These are phyloP conservation scores for Xylaria multiplex DNA, from an alignment of 2,329 filamentous ascomycete species.

Conservation along the genomic window DNA sequence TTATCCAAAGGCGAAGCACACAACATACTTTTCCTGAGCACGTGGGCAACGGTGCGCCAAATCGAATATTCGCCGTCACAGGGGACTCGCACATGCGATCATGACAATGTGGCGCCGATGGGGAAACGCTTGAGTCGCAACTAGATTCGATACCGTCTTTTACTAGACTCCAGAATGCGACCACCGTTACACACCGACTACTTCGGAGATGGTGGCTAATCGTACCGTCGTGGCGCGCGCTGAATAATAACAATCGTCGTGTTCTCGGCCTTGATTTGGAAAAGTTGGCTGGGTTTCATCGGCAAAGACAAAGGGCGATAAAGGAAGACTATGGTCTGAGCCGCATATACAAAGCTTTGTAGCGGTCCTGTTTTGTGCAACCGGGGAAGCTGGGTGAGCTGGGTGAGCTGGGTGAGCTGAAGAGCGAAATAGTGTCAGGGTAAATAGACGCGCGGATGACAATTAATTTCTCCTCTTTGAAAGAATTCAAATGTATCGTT, in stretches of 20 bases:
- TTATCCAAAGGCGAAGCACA: constrained; percentile 20
- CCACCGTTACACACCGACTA: constrained; percentile 11
- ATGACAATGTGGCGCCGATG: constrained; percentile 26
- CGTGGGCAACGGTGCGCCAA: constrained; percentile 8
- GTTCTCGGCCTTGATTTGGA: constrained; percentile 8
- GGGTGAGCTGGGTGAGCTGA: background rate
- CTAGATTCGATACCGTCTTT: constrained; percentile 11
- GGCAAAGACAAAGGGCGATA: constrained; percentile 4
- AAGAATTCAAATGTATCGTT: constrained; percentile 2
- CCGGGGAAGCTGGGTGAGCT: background rate
- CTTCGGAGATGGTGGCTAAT: constrained; percentile 1
- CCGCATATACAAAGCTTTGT: constrained; percentile 11
- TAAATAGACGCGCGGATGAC: constrained; percentile 16
- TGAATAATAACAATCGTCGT: constrained; percentile 6
- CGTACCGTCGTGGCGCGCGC: constrained; percentile 16
- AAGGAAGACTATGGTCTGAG: background rate
- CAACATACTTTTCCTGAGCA: constrained; percentile 21
- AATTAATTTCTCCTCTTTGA: background rate
- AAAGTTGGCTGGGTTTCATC: constrained; percentile 11
- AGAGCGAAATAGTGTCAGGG: background rate
- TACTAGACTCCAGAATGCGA: constrained; percentile 17
- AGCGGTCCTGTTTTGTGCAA: background rate
- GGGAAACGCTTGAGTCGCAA: constrained; percentile 15
- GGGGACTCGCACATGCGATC: constrained; percentile 14
- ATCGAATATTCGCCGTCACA: constrained; percentile 13